Conservation (phyloP, 2,329 filamentous ascomycete genomes). For the Verticillium nubilum region DNA sequence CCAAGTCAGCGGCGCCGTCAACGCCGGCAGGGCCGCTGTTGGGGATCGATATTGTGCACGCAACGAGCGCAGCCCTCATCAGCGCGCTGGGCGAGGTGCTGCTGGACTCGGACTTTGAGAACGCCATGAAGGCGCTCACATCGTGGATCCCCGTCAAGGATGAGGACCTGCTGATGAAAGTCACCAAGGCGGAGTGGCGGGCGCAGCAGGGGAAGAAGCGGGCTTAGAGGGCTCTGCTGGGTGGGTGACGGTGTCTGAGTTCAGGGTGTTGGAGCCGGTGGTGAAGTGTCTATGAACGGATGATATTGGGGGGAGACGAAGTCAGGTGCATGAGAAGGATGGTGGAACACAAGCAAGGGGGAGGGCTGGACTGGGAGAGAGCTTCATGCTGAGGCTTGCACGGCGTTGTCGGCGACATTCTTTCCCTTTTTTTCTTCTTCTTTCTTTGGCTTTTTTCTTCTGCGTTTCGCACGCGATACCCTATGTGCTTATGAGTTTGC, state of each 20-base stretch:
- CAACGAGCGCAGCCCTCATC: constrained; percentile 82
- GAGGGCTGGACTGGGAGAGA: neutral
- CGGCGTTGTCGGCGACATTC: neutral
- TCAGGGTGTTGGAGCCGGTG: too few relatives aligned
- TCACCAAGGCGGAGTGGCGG: constrained; percentile 84
- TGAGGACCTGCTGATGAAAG: constrained; percentile 87
- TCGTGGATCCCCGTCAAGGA: constrained; percentile 93
- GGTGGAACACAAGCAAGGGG: too few relatives aligned
- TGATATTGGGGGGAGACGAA: neutral
- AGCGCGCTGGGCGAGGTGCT: constrained; percentile 86
- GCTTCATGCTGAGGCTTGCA: neutral
- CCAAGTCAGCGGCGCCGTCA: constrained; percentile 4
- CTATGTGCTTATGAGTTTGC: neutral
- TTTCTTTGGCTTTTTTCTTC: neutral
- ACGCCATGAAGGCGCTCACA: constrained; percentile 94
- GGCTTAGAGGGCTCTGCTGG: constrained; percentile 19
- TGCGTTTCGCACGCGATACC: neutral
- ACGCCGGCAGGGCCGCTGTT: constrained; percentile 22
- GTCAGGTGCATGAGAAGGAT: neutral
- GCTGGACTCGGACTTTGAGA: constrained; percentile 91
- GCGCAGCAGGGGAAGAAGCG: constrained; percentile 44
- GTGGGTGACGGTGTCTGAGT: constrained; percentile 69
- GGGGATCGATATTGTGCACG: constrained; percentile 83
- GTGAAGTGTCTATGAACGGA: too few relatives aligned
- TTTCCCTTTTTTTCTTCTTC: constrained; percentile 5